Percentiles rank a stretch among this genome's conserved stretches.
Conservation (phyloP, 1,139 yeast genomes). For the Magnusiomyces magnusii region DNA sequence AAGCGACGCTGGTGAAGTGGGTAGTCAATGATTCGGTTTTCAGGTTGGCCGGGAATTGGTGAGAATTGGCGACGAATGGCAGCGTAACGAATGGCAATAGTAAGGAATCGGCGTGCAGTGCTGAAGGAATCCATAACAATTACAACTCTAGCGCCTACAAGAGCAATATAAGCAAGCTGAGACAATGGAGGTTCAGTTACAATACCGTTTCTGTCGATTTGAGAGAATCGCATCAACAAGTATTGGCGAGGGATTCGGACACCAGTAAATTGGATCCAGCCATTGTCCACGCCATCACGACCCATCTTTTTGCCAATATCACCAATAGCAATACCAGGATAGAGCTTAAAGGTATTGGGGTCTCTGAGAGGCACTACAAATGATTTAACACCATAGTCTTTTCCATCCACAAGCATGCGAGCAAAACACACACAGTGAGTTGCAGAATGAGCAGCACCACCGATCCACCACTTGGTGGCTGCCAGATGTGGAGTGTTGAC, state of each 20-base stretch:
- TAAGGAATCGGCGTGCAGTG: slow-evolving; percentile 67
- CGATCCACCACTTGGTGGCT: slow-evolving; percentile 98
- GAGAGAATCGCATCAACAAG: slow-evolving; percentile 75
- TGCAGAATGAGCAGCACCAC: slow-evolving; percentile 94
- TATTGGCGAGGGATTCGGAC: slow-evolving; percentile 78
- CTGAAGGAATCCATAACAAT: slow-evolving; percentile 85
- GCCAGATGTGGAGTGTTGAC: slow-evolving; percentile 84
- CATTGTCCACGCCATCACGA: slow-evolving; percentile 68
- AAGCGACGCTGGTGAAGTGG: slow-evolving; percentile 82
- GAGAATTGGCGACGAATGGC: slow-evolving; percentile 86
- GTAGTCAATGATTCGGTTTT: slow-evolving; percentile 56
- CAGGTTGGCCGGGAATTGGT: slow-evolving; percentile 34
- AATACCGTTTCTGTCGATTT: slow-evolving; percentile 59
- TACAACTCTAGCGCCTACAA: slow-evolving; percentile 79
- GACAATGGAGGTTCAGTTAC: slow-evolving; percentile 69
- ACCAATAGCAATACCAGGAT: slow-evolving; percentile 77
- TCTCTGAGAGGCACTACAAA: slow-evolving; percentile 87
- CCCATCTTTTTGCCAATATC: slow-evolving; percentile 96
- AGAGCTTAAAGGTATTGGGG: slow-evolving; percentile 51
- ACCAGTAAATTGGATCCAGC: slow-evolving; percentile 84
- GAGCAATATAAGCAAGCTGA: slow-evolving; percentile 80
- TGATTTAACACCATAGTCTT: slow-evolving; percentile 86
- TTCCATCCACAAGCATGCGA: slow-evolving; percentile 67
- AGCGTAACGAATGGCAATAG: slow-evolving; percentile 83
- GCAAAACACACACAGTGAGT: slow-evolving; percentile 80